Conservation (phyloP, 169 alveolate genomes). For the Blepharisma undulans region DNA sequence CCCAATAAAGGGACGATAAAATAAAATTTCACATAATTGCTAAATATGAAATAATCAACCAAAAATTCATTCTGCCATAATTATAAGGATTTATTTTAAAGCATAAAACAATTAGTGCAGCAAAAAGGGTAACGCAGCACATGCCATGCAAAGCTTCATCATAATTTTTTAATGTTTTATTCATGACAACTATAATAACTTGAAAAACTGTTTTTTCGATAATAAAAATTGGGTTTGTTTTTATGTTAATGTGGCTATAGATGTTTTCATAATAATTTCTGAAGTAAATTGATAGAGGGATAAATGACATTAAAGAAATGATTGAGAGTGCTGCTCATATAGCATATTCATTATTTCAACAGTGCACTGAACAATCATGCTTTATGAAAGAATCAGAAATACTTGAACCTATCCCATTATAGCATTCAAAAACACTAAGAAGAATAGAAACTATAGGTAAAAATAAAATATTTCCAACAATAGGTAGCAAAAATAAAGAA, state of each 20-base stretch:
- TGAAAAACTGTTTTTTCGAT: not conserved
- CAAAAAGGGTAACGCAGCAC: not conserved
- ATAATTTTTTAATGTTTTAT: not conserved
- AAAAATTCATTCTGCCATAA: not conserved
- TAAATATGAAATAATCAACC: not conserved
- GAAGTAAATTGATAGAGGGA: not conserved
- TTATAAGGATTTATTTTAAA: not conserved
- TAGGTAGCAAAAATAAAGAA: too few relatives aligned
- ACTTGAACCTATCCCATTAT: not conserved
- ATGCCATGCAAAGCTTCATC: not conserved
- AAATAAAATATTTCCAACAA: not conserved
- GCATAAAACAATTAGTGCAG: not conserved
- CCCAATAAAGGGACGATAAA: not conserved
- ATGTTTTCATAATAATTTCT: not conserved
- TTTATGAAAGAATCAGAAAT: not conserved
- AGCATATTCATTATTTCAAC: not conserved
- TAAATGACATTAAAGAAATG: not conserved
- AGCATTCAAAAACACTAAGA: slow-evolving; percentile 21
- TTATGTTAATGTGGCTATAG: not conserved
- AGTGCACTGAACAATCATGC: not conserved
- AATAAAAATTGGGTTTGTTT: not conserved
- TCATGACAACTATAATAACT: not conserved
- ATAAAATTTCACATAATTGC: not conserved
- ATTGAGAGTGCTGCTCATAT: not conserved
- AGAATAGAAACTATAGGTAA: slow-evolving; percentile 4